Percentiles rank a stretch among this genome's conserved stretches.
Evolutionary conservation across 345 rosid species (phyloP).

Genomic region (Linum lewisii): DNA sequence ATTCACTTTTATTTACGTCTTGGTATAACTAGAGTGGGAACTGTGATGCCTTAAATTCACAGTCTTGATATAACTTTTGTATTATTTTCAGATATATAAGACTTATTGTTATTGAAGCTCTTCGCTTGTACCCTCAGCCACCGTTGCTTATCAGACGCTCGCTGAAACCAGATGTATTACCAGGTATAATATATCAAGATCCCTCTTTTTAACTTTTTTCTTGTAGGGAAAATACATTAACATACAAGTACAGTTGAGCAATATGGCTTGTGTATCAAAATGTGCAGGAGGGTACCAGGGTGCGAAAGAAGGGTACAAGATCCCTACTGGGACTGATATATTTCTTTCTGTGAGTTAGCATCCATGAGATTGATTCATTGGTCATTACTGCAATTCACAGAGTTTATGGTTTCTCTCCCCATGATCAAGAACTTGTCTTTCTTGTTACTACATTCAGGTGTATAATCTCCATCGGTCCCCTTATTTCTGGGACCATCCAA

Average conservation of each 20-base stretch:
- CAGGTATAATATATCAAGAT: slow-evolving; percentile 34
- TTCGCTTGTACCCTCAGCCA: slow-evolving; percentile 91
- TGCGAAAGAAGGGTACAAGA: slow-evolving; percentile 53
- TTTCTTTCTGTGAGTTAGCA: slow-evolving; percentile 60
- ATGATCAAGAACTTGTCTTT: neutral
- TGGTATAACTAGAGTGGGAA: slow-evolving; percentile 2
- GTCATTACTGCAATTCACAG: neutral
- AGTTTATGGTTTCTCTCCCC: neutral
- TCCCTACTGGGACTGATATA: slow-evolving; percentile 83
- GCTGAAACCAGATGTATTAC: slow-evolving; percentile 56
- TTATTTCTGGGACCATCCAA: slow-evolving; percentile 72
- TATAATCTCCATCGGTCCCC: slow-evolving; percentile 93
- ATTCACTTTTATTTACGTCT: neutral
- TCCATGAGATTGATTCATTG: no score
- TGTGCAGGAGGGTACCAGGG: slow-evolving; percentile 74
- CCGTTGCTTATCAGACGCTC: slow-evolving; percentile 83
- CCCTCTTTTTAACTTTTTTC: no score
- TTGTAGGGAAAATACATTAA: no score
- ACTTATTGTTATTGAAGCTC: slow-evolving; percentile 74
- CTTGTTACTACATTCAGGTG: slow-evolving; percentile 32
- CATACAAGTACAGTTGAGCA: neutral
- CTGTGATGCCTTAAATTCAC: neutral
- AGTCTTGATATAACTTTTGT: neutral
- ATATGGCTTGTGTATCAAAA: slow-evolving; percentile 1
- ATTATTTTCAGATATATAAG: slow-evolving; percentile 53